Percentiles rank a stretch among this genome's conserved stretches.
phyloP scores from a whole-genome alignment of 805 yeast species.

The Wickerhamiella cacticola region DNA sequence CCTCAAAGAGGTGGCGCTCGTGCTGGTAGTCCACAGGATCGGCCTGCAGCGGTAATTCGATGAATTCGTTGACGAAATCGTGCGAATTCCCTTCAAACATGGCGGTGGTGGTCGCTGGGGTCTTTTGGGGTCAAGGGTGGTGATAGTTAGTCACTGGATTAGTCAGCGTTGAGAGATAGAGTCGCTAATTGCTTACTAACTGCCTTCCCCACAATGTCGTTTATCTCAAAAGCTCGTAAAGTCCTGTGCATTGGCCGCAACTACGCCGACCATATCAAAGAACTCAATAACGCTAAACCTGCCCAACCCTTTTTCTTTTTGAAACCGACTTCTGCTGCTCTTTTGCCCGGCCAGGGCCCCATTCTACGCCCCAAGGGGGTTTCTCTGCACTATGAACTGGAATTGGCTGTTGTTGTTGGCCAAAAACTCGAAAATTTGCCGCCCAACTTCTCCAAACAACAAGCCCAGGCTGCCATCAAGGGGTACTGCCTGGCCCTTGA shows the following conservation, averaged over 20 bases:
- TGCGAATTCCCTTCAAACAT: conserved; percentile 1
- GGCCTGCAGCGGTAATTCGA: conserved; percentile 2
- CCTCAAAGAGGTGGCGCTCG: not conserved
- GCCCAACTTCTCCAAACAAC: conserved; percentile 42
- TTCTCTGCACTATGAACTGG: conserved; percentile 83
- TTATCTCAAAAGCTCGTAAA: conserved; percentile 34
- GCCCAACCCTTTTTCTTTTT: conserved; percentile 82
- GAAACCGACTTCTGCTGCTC: conserved; percentile 73
- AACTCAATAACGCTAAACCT: conserved; percentile 71
- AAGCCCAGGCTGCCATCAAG: conserved; percentile 65
- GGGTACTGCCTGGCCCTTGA: conserved; percentile 89
- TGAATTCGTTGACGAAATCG: conserved; percentile 8
- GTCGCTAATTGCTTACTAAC: no score
- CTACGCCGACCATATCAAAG: conserved; percentile 91
- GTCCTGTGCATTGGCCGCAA: conserved; percentile 93
- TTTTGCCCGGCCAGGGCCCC: conserved; percentile 58
- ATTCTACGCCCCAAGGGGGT: conserved; percentile 73
- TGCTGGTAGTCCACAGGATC: not conserved
- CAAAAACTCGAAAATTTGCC: conserved; percentile 51
- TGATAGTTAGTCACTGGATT: not conserved
- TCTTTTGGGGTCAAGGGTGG: no score
- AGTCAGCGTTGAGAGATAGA: no score
- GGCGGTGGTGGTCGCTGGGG: no score
- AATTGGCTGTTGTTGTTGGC: conserved; percentile 67
- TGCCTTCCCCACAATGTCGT: conserved; percentile 15